A percentile compares a stretch with the other conserved stretches of the same genome.
These are phyloP conservation scores for Westerdykella aurantiaca DNA, from an alignment of 2,329 filamentous ascomycete species.

Conservation along the genomic window DNA sequence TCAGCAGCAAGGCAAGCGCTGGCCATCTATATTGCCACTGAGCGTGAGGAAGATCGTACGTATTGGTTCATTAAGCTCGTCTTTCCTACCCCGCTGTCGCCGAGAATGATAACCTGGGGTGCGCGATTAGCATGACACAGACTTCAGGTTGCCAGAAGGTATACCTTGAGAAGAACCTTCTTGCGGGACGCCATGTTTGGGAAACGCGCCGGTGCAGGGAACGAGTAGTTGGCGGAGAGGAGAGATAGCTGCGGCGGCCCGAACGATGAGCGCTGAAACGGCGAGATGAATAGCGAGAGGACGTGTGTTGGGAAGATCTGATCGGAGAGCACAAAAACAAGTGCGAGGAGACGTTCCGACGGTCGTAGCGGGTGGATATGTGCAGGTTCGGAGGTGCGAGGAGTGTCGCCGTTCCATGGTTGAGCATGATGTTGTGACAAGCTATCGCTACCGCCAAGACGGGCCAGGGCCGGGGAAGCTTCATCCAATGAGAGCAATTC, in stretches of 20 bases:
- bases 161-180: conserved; percentile 87
- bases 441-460: conserved; percentile 2
- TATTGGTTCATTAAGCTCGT: conserved; percentile 99
- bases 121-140: conserved; percentile 3
- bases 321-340: too few relatives aligned
- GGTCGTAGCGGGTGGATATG: too few relatives aligned
- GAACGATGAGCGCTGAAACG: too few relatives aligned
- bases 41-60: conserved; percentile 54
- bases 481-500: conserved; percentile 3
- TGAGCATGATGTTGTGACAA: neutral
- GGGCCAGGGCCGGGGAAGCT: conserved; percentile 2
- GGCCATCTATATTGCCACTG: neutral
- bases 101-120: conserved; percentile 88
- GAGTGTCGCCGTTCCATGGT: too few relatives aligned
- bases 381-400: too few relatives aligned
- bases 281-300: too few relatives aligned
- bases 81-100: conserved; percentile 98
- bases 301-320: too few relatives aligned
- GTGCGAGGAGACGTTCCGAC: too few relatives aligned
- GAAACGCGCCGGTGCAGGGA: too few relatives aligned
- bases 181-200: conserved; percentile 47
- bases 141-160: conserved; percentile 6
- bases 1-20: neutral
- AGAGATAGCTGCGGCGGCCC: too few relatives aligned
- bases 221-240: too few relatives aligned